Evolutionary conservation across 2,329 filamentous ascomycete species (phyloP).

Genomic region (Calonectria pseudoreteaudii): DNA sequence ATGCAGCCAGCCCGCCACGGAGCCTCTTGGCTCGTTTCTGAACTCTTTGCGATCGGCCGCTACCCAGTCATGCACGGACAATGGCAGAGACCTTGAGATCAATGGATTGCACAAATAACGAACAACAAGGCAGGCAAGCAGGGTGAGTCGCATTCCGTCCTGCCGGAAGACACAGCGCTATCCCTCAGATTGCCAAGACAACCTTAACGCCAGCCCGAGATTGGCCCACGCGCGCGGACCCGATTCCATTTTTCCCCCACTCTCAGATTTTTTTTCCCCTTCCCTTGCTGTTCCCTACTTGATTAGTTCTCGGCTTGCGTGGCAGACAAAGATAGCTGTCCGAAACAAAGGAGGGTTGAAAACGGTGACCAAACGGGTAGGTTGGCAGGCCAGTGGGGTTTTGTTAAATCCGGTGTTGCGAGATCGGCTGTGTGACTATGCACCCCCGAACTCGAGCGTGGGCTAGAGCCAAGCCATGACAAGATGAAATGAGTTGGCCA

Average conservation of each 20-base stretch:
- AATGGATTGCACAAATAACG: constrained; percentile 10
- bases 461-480: constrained; percentile 16
- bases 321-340: constrained; percentile 18
- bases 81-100: constrained; percentile 10
- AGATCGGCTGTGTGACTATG: constrained; percentile 19
- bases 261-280: constrained; percentile 23
- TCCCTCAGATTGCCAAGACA: constrained; percentile 37
- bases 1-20: neutral
- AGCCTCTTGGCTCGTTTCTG: constrained; percentile 3
- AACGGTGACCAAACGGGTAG: constrained; percentile 36
- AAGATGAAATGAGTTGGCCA: constrained; percentile 26
- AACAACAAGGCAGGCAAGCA: constrained; percentile 8
- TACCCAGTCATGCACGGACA: constrained; percentile 3
- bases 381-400: constrained; percentile 20
- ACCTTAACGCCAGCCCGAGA: constrained; percentile 32
- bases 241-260: constrained; percentile 32
- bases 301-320: constrained; percentile 17
- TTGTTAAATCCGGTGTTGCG: constrained; percentile 10
- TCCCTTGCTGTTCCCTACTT: constrained; percentile 13
- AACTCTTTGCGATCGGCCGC: neutral
- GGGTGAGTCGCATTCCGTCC: constrained; percentile 30
- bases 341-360: constrained; percentile 30
- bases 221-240: constrained; percentile 24
- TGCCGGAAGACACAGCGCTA: constrained; percentile 26
- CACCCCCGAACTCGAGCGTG: neutral